phyloP scores from a whole-genome alignment of 768 basidiomycete genomes.

The Mycena filopes region DNA sequence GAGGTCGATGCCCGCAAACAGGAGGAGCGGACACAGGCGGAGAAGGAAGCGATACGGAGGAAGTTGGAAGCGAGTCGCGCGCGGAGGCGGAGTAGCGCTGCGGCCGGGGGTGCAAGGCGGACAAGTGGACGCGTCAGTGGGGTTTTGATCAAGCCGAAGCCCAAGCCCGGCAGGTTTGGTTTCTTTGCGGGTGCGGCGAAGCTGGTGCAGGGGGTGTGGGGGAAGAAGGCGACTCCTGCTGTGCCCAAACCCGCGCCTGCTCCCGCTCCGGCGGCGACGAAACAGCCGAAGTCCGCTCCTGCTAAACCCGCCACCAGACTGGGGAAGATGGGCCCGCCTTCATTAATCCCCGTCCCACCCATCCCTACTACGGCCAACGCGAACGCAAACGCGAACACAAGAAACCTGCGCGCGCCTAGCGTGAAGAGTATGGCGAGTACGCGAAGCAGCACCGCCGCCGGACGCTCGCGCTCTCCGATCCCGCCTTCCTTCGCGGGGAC shows the following conservation, averaged over 20 bases:
- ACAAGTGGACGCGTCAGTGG: slow-evolving; percentile 52
- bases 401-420: slow-evolving; percentile 27
- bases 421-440: slow-evolving; percentile 29
- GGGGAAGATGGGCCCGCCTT: slow-evolving; percentile 20
- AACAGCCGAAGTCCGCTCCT: slow-evolving; percentile 28
- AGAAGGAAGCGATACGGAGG: slow-evolving; percentile 68
- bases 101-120: slow-evolving; percentile 43
- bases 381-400: slow-evolving; percentile 19
- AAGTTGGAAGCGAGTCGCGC: slow-evolving; percentile 76
- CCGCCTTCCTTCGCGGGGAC: slow-evolving; percentile 29
- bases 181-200: slow-evolving; percentile 79
- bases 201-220: slow-evolving; percentile 80
- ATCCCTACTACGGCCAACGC: slow-evolving; percentile 17
- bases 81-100: slow-evolving; percentile 75
- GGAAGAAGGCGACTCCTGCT: slow-evolving; percentile 45
- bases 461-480: slow-evolving; percentile 31
- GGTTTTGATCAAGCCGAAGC: slow-evolving; percentile 51
- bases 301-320: slow-evolving; percentile 19
- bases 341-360: neutral
- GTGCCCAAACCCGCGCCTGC: slow-evolving; percentile 42
- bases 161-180: slow-evolving; percentile 63
- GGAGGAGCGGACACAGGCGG: slow-evolving; percentile 56
- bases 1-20: slow-evolving; percentile 56
- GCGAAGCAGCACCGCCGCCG: slow-evolving; percentile 30
- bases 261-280: slow-evolving; percentile 30